Evolutionary conservation across 768 basidiomycete species (phyloP).

Genomic region (Auricularia auricula-judae): DNA sequence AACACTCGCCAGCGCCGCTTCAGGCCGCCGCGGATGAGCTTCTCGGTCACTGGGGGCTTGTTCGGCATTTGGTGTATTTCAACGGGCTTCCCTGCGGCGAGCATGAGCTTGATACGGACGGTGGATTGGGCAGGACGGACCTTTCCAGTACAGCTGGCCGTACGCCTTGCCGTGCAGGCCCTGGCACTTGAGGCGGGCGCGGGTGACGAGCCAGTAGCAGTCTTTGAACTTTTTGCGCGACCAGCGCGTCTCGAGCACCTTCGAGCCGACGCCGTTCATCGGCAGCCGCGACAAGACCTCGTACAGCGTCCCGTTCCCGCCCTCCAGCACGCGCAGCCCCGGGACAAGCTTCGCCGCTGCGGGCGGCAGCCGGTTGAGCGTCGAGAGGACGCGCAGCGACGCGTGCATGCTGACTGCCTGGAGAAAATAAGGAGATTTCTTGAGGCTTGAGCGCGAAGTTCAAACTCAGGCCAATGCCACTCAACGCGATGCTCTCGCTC

Average conservation of each 20-base stretch:
- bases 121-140: constrained; percentile 28
- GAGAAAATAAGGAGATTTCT: too few relatives aligned
- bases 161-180: constrained; percentile 75
- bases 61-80: constrained; percentile 21
- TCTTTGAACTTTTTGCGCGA: constrained; percentile 48
- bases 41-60: constrained; percentile 40
- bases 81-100: not conserved
- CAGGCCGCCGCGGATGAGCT: constrained; percentile 56
- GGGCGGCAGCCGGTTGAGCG: not conserved
- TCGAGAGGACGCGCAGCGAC: not conserved
- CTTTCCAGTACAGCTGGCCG: constrained; percentile 72
- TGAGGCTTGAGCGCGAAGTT: not conserved
- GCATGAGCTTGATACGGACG: not conserved
- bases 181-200: constrained; percentile 57
- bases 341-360: constrained; percentile 4
- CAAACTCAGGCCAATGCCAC: not conserved
- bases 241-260: constrained; percentile 70
- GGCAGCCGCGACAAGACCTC: constrained; percentile 62
- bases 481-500: not conserved
- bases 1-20: constrained; percentile 50
- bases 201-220: constrained; percentile 69
- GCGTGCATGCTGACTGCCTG: not conserved
- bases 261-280: constrained; percentile 52
- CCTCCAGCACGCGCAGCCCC: constrained; percentile 1
- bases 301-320: constrained; percentile 52